Evolutionary conservation across 2,329 filamentous ascomycete species (phyloP).

Genomic region (Venturia pyrina): DNA sequence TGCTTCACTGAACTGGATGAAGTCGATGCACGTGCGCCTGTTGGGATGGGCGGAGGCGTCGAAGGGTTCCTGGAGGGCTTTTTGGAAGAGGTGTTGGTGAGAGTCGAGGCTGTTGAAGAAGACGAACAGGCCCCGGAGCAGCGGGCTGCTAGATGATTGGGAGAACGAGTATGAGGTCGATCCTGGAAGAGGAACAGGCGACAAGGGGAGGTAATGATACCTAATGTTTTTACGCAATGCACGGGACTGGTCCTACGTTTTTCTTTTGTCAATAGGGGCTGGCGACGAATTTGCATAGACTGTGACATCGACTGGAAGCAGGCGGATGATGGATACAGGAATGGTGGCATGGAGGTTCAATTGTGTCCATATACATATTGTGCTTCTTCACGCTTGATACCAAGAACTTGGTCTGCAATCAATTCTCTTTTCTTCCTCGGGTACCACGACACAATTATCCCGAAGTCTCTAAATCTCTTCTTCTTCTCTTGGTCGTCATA

Average conservation of each 20-base stretch:
- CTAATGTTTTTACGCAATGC: conserved; percentile 1
- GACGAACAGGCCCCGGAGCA: background rate
- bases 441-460: background rate
- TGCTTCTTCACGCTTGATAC: background rate
- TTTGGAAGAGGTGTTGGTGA: conserved; percentile 83
- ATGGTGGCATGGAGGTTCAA: background rate
- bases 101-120: conserved; percentile 59
- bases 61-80: conserved; percentile 83
- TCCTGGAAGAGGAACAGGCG: no score
- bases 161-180: background rate
- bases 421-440: background rate
- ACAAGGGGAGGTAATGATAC: background rate
- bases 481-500: no score
- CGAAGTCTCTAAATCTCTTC: no score
- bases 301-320: background rate
- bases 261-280: background rate
- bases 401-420: background rate
- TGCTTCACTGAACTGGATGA: conserved; percentile 86
- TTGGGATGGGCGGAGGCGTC: conserved; percentile 89
- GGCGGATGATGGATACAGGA: background rate
- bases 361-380: background rate
- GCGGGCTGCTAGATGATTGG: background rate
- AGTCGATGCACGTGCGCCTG: conserved; percentile 74
- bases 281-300: background rate
- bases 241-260: background rate